These are phyloP conservation scores for Exophiala aquamarina DNA, from an alignment of 2,329 filamentous ascomycete species.

Conservation along the genomic window DNA sequence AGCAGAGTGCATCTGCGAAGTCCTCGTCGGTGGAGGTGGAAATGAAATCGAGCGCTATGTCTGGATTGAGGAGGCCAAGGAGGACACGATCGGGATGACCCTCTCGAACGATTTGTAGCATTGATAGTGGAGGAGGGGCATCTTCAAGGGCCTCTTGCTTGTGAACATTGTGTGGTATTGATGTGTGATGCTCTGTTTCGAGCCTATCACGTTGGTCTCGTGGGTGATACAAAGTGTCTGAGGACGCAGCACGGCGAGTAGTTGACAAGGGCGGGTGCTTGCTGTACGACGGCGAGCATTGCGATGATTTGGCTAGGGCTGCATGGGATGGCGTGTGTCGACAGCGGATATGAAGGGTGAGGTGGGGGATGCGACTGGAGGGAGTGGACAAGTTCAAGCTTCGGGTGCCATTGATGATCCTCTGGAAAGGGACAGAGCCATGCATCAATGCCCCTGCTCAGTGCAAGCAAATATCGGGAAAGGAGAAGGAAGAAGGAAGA, in stretches of 20 bases:
- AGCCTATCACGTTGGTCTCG: too few relatives aligned
- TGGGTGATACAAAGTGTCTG: background rate
- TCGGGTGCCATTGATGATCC: slow-evolving; percentile 21
- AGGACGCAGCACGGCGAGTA: background rate
- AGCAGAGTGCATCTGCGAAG: slow-evolving; percentile 50
- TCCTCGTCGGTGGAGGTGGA: slow-evolving; percentile 18
- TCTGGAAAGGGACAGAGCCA: slow-evolving; percentile 22
- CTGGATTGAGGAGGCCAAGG: slow-evolving; percentile 34
- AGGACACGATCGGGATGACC: slow-evolving; percentile 43
- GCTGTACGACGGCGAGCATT: background rate
- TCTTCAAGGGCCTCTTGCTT: too few relatives aligned
- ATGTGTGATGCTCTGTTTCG: too few relatives aligned
- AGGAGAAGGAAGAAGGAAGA: too few relatives aligned
- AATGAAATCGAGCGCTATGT: slow-evolving; percentile 29
- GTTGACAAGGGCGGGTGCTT: background rate
- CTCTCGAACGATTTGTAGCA: slow-evolving; percentile 32
- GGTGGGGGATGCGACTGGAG: slow-evolving; percentile 24
- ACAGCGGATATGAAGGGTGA: slow-evolving; percentile 21
- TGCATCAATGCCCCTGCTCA: slow-evolving; percentile 21
- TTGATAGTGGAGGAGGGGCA: slow-evolving; percentile 3
- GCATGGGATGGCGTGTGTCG: background rate
- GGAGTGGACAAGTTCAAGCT: slow-evolving; percentile 2
- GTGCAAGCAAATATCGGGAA: too few relatives aligned
- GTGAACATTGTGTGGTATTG: too few relatives aligned
- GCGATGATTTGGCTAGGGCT: background rate